Base-by-base conservation (phyloP, 2,329 filamentous ascomycete species). In the Chaetomiaceae sp. region DNA sequence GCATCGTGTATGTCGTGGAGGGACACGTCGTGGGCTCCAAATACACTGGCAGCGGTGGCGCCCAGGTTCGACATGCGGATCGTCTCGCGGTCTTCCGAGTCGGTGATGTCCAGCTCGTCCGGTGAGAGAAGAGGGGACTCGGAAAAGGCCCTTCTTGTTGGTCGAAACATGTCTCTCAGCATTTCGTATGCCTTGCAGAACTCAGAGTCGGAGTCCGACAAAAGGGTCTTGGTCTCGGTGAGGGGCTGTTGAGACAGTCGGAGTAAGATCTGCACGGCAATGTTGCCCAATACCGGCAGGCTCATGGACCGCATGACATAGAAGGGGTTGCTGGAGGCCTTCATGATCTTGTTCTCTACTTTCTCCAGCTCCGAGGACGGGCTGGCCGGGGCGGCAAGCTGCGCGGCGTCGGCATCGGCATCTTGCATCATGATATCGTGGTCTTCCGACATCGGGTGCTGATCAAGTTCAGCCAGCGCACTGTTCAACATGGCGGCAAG, bases 31-130 rank as follows among this genome's bases (percentile, higher is more conserved):
- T 65, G 63, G 3, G 63, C 66, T 23, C 69, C 69, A 25, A 72
- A 62, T 1, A 72, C 53, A 63, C 71, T 73, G 0, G 63, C 60
- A 17, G 70, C 70, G 31, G 77, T 68, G 33, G 73, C 71, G 3
- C 75, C 74, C 50, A 79, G 65, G 51, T 79, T 78, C 9, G 72
- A 68, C 55, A 78, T 66, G 35, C 73, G 70, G 19, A 78, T 65
- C 2, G 67, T 69, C 53, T 69, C 67, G 39, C 65, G 63, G 53
- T 69, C 67, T 8, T 66, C 66, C 8, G 64, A 60, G 45, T 70
- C 67, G 49, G 62, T 65, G 38, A 71, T 69, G 6, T 69, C 68
- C 2, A 71, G 60, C 37, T 70, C 68, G 41, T 69, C 68, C 3
- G 65, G 60, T 16, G 62, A 64, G 5, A 71, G 58, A 0, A 70